Evolutionary conservation across 2,329 filamentous ascomycete genomes (phyloP).

Genomic region (Penicillium sp.): DNA sequence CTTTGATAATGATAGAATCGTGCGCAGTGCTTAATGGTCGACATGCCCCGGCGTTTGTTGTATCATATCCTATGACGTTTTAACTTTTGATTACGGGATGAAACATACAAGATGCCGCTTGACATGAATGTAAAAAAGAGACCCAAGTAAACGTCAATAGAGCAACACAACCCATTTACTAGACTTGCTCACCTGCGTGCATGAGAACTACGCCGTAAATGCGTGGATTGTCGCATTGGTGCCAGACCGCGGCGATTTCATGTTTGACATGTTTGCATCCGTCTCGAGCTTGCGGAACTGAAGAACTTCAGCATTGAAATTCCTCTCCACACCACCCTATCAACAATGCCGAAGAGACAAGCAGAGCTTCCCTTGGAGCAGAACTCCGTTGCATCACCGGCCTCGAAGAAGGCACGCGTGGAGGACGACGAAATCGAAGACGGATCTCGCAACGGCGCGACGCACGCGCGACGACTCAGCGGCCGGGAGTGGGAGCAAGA

Average conservation of each 20-base stretch:
- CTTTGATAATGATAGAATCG: conserved; percentile 76
- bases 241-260: background rate
- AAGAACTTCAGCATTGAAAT: conserved; percentile 24
- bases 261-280: conserved; percentile 31
- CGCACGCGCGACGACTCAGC: conserved; percentile 29
- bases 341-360: conserved; percentile 53
- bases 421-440: conserved; percentile 40
- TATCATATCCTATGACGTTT: conserved; percentile 35
- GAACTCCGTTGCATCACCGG: conserved; percentile 43
- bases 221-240: background rate
- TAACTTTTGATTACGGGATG: conserved; percentile 36
- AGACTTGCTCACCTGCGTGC: too few species aligned
- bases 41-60: conserved; percentile 32
- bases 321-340: conserved; percentile 18
- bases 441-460: conserved; percentile 29
- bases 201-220: too few species aligned
- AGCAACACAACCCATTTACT: background rate
- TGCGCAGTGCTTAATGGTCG: conserved; percentile 50
- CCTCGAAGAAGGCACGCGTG: conserved; percentile 50
- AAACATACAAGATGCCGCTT: conserved; percentile 23
- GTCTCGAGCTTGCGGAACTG: conserved; percentile 22
- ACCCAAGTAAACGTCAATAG: background rate
- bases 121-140: conserved; percentile 9
- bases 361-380: conserved; percentile 50
- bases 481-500: conserved; percentile 41